phyloP scores from a whole-genome alignment of 1,284 basidiomycete genomes.

The Vanrija pseudolonga region DNA sequence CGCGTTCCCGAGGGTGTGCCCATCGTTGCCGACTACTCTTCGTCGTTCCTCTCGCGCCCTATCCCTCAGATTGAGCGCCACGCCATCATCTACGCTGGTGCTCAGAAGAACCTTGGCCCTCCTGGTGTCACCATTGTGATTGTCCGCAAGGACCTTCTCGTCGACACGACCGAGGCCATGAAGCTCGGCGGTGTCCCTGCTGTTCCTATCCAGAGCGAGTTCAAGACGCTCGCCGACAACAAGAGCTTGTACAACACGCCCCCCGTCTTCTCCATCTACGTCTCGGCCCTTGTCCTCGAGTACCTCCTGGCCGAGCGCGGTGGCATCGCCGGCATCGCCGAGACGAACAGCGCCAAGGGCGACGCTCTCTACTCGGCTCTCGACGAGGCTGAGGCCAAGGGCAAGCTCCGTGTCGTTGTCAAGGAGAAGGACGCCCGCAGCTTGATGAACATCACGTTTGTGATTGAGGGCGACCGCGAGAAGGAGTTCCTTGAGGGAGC shows the following conservation, averaged over 20 bases:
- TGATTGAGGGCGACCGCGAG: conserved; percentile 64
- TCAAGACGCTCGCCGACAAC: conserved; percentile 77
- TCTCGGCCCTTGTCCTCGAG: conserved; percentile 79
- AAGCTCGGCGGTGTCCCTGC: conserved; percentile 64
- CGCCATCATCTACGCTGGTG: conserved; percentile 93
- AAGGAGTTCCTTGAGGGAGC: conserved; percentile 74
- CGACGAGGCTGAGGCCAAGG: conserved; percentile 65
- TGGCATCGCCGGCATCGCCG: conserved; percentile 67
- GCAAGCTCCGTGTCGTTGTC: conserved; percentile 66
- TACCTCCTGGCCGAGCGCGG: conserved; percentile 63
- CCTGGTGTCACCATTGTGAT: conserved; percentile 90
- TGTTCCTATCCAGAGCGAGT: conserved; percentile 63
- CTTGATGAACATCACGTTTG: conserved; percentile 92
- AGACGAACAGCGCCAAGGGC: conserved; percentile 67
- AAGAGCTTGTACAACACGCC: conserved; percentile 93
- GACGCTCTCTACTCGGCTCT: conserved; percentile 69
- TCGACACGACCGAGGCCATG: conserved; percentile 77
- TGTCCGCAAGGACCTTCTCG: conserved; percentile 85
- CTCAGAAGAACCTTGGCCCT: conserved; percentile 98
- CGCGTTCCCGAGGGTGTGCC: conserved; percentile 64
- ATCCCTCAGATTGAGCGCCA: conserved; percentile 83
- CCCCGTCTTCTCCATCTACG: conserved; percentile 87
- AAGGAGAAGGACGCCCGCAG: conserved; percentile 64
- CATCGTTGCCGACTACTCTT: conserved; percentile 92
- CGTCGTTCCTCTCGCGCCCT: conserved; percentile 93